Evolutionary conservation across 164 flowering plant genomes (phyloP).

Genomic region (Vitis labrusca): DNA sequence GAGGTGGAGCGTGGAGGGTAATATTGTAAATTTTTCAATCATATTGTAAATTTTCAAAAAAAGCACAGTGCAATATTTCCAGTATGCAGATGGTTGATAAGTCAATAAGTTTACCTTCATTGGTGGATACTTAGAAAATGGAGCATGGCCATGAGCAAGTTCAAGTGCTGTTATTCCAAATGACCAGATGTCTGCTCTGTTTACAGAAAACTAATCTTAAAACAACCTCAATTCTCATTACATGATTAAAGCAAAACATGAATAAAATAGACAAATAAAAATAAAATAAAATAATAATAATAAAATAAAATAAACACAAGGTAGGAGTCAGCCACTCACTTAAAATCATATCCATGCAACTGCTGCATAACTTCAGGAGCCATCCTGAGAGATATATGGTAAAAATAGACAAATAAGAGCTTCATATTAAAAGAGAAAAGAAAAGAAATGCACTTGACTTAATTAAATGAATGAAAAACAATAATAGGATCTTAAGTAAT

Average conservation of each 20-base stretch:
- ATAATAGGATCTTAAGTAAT: too few species aligned
- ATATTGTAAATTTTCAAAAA: background rate
- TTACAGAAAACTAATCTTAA: conserved; percentile 15
- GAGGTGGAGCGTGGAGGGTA: background rate
- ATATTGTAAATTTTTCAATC: background rate
- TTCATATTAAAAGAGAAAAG: too few species aligned
- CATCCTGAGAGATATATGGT: conserved; percentile 59
- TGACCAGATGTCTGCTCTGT: conserved; percentile 99
- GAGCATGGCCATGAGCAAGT: conserved; percentile 99
- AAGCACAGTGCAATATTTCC: background rate
- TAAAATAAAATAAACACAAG: background rate
- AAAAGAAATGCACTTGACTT: too few species aligned
- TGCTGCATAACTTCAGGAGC: conserved; percentile 99
- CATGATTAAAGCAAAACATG: background rate
- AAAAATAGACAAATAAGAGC: conserved; percentile 1
- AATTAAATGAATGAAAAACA: too few species aligned
- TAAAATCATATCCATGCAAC: conserved; percentile 93
- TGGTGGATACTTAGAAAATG: conserved; percentile 99
- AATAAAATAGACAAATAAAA: background rate
- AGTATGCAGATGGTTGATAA: background rate
- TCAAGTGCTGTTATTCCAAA: conserved; percentile 98
- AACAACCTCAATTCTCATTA: too few species aligned
- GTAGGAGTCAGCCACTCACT: conserved; percentile 48
- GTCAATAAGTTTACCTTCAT: conserved; percentile 68
- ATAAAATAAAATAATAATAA: background rate